Conservation (phyloP, 2,329 filamentous ascomycete genomes). For the Talaromyces islandicus region DNA sequence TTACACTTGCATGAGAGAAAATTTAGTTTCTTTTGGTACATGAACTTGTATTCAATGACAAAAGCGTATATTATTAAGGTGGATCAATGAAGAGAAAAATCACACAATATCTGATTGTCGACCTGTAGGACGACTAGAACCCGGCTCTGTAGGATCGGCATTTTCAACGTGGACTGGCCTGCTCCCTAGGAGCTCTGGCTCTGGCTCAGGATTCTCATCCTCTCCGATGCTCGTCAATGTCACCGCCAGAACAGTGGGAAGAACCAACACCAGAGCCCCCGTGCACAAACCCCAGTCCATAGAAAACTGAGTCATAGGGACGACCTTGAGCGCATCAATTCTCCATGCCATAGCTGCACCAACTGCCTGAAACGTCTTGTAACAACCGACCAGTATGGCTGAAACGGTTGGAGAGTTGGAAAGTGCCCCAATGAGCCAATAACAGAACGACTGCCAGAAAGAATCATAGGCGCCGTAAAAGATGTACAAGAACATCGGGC, state of each 20-base stretch:
- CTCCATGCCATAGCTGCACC: constrained; percentile 44
- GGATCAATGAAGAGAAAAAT: neutral
- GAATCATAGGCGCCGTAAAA: constrained; percentile 66
- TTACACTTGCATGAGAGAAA: neutral
- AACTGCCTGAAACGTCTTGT: constrained; percentile 41
- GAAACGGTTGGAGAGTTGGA: constrained; percentile 37
- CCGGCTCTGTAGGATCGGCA: neutral
- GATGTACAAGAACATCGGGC: constrained; percentile 64
- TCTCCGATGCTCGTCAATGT: constrained; percentile 22
- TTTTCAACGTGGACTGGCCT: neutral
- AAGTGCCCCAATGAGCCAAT: constrained; percentile 52
- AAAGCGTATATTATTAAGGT: neutral
- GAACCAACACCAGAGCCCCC: constrained; percentile 35
- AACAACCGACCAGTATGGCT: constrained; percentile 43
- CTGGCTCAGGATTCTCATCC: neutral
- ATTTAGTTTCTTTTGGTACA: neutral
- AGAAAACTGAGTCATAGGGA: constrained; percentile 38
- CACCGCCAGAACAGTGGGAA: constrained; percentile 40
- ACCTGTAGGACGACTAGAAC: neutral
- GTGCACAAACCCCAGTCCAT: constrained; percentile 45
- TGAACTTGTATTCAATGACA: neutral
- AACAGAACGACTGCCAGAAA: constrained; percentile 60
- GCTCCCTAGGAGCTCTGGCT: neutral
- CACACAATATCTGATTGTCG: neutral
- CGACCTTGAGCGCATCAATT: constrained; percentile 13